Percentiles rank a stretch among this genome's conserved stretches.
These are phyloP conservation scores for Hansenula lynferdii DNA, from an alignment of 1,139 yeast genomes.

Conservation along the genomic window DNA sequence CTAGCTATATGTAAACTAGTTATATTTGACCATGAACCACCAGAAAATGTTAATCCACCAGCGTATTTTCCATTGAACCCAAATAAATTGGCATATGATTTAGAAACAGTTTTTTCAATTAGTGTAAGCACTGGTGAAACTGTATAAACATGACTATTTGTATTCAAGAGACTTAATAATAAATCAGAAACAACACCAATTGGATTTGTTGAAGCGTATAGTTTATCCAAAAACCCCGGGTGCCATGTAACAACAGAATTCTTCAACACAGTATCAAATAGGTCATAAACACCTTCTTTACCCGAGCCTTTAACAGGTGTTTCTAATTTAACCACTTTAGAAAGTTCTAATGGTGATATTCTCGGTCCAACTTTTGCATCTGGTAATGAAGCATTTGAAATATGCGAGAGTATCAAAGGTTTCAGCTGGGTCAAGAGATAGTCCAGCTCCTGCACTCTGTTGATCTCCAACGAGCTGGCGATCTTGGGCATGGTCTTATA, in stretches of 20 bases:
- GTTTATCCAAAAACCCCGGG: constrained; percentile 78
- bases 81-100: constrained; percentile 64
- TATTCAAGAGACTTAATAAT: constrained; percentile 64
- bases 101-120: constrained; percentile 66
- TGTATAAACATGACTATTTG: constrained; percentile 82
- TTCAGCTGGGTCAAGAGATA: constrained; percentile 34
- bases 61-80: constrained; percentile 50
- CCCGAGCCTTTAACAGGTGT: constrained; percentile 34
- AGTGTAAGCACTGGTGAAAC: constrained; percentile 80
- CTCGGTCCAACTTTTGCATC: constrained; percentile 14
- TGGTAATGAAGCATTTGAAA: constrained; percentile 14
- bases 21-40: constrained; percentile 85
- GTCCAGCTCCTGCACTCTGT: constrained; percentile 40
- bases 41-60: constrained; percentile 84
- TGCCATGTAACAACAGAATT: constrained; percentile 86
- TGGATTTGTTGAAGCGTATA: constrained; percentile 82
- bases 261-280: constrained; percentile 54
- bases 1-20: constrained; percentile 80
- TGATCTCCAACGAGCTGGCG: constrained; percentile 24
- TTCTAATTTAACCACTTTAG: constrained; percentile 15
- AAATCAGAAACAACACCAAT: constrained; percentile 76
- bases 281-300: constrained; percentile 35
- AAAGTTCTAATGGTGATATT: constrained; percentile 13
- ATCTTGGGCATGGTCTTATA: constrained; percentile 17
- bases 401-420: constrained; percentile 20